Evolutionary conservation across 768 basidiomycete species (phyloP).

Genomic region (Clitopilus passeckerianus): DNA sequence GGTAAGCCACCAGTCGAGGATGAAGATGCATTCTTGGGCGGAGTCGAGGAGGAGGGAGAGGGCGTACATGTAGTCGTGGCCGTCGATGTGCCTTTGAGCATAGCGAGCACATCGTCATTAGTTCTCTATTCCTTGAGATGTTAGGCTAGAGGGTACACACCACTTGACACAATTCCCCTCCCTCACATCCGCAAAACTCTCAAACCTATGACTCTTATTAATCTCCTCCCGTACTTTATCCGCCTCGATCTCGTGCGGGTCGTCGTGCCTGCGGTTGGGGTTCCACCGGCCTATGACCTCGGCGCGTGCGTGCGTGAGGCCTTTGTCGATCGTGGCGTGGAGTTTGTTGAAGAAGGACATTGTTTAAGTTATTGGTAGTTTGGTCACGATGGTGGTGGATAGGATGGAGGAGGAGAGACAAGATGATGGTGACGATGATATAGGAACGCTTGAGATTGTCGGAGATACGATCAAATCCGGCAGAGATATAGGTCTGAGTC

Average conservation of each 20-base stretch:
- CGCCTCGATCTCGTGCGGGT: conserved; percentile 61
- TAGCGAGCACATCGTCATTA: not conserved
- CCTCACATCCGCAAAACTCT: conserved; percentile 76
- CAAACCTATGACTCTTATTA: conserved; percentile 74
- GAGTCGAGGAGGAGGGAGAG: conserved; percentile 84
- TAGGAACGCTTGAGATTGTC: too few species aligned
- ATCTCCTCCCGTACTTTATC: conserved; percentile 76
- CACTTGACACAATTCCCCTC: conserved; percentile 77
- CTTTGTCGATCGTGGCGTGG: not conserved
- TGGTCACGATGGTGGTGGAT: too few species aligned
- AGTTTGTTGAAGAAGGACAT: not conserved
- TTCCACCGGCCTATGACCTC: conserved; percentile 34
- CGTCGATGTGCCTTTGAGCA: conserved; percentile 73
- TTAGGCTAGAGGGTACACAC: conserved; percentile 27
- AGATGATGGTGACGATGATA: too few species aligned
- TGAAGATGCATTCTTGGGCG: conserved; percentile 83
- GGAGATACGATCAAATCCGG: too few species aligned
- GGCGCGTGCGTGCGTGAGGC: conserved; percentile 28
- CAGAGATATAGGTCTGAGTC: too few species aligned
- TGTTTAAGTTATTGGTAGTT: too few species aligned
- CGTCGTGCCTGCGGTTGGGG: conserved; percentile 70
- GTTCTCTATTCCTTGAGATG: too few species aligned
- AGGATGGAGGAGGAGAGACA: too few species aligned
- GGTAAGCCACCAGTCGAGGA: conserved; percentile 91
- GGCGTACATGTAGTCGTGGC: conserved; percentile 97